A percentile compares a stretch with the other conserved stretches of the same genome.
These are phyloP conservation scores for Cyclotella baltica DNA, from an alignment of 108 stramenopile genomes.

Conservation along the genomic window DNA sequence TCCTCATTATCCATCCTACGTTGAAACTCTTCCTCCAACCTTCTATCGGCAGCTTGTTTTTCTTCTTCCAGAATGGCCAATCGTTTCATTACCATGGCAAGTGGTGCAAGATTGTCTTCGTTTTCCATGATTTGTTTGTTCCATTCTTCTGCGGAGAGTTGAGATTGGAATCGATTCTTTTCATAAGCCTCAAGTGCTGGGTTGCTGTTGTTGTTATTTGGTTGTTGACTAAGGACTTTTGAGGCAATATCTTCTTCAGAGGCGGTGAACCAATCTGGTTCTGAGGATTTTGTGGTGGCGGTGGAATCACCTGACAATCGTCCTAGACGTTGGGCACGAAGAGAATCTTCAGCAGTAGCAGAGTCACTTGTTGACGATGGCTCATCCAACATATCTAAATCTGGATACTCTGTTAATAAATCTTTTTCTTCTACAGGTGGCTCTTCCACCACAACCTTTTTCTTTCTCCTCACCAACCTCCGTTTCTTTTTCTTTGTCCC, in stretches of 20 bases:
- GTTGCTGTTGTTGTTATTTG: slow-evolving; percentile 4
- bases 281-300: slow-evolving; percentile 1
- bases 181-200: slow-evolving; percentile 33
- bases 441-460: slow-evolving; percentile 42
- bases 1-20: slow-evolving; percentile 77
- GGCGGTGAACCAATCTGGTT: slow-evolving; percentile 51
- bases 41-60: slow-evolving; percentile 68
- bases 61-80: slow-evolving; percentile 87
- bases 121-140: slow-evolving; percentile 80
- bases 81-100: slow-evolving; percentile 77
- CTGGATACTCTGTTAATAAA: slow-evolving; percentile 45
- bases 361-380: neutral
- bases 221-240: slow-evolving; percentile 20
- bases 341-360: slow-evolving; percentile 44
- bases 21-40: slow-evolving; percentile 85
- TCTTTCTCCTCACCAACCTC: slow-evolving; percentile 29
- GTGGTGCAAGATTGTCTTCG: slow-evolving; percentile 70
- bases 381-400: slow-evolving; percentile 50
- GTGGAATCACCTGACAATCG: slow-evolving; percentile 31
- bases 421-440: slow-evolving; percentile 13
- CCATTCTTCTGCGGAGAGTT: slow-evolving; percentile 76
- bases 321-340: slow-evolving; percentile 62
- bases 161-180: slow-evolving; percentile 72
- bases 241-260: slow-evolving; percentile 53
- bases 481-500: slow-evolving; percentile 34